Evolutionary conservation across 331 rosid species (phyloP), one percentile per base, ranked within the genome.

Genomic region (Prunus yedoensis): DNA sequence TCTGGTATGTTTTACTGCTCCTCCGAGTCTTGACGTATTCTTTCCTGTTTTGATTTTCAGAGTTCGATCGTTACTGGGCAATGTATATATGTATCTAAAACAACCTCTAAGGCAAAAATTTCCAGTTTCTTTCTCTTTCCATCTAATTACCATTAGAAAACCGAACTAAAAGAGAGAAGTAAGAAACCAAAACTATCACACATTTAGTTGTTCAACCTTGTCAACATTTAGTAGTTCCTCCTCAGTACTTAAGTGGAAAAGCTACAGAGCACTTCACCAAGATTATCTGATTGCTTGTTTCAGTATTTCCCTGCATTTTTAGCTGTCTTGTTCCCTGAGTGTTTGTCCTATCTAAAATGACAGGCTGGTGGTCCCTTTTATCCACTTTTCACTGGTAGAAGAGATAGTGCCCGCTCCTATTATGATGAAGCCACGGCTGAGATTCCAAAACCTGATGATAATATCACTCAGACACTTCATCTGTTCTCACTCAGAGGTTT

Each of bases 291-390:
- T 35, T 35, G 43, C 8, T 35, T 35, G 43, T 35, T 6, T 35
- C 2, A 35, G 43, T 35, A 6, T 35, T 35, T 35, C 43, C 43
- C 43, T 38, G 43, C 43, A 38, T 0, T 38, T 38, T 38, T 38
- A 38, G 43, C 43, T 38, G 9, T 38, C 43, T 7, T 38, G 9
- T 38, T 38, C 43, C 9, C 43, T 38, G 43, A 38, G 43, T 38
- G 8, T 38, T 38, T 7, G 43, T 38, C 43, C 43, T 38, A 7
- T 51, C 71, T 75, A 72, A 61, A 58, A 62, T 81, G 66, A 50
- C 82, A 92, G 99, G 92, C 96, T 63, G 92, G 96, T 68, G 99
- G 97, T 2, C 97, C 97, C 11, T 95, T 86, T 85, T 95, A 85
- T 83, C 96, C 94, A 18, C 83, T 90, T 63, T 84, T 92, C 73